phyloP scores from a whole-genome alignment of 805 yeast species.

The Candida bentonensis region DNA sequence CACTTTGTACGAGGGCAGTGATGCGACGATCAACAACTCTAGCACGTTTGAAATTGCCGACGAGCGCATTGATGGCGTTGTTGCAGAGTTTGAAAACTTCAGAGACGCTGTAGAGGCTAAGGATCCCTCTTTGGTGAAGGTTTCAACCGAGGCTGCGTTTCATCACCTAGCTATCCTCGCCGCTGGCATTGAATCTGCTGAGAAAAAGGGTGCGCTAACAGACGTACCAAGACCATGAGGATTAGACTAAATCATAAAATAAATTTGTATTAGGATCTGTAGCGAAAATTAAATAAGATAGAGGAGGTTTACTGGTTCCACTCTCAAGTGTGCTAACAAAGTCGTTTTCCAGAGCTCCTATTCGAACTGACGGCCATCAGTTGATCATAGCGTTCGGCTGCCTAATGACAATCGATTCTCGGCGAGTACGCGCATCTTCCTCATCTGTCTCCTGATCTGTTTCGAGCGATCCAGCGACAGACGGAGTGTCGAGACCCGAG shows the following conservation, averaged over 20 bases:
- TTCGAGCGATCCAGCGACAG: neutral
- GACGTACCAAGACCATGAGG: too few relatives aligned
- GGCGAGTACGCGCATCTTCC: neutral
- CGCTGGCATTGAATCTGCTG: constrained; percentile 65
- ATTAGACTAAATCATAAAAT: too few relatives aligned
- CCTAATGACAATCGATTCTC: neutral
- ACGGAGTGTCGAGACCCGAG: neutral
- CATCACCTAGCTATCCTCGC: constrained; percentile 86
- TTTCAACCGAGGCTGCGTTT: constrained; percentile 68
- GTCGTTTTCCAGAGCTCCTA: too few relatives aligned
- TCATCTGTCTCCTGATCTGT: neutral
- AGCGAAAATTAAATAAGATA: too few relatives aligned
- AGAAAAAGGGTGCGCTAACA: constrained; percentile 22
- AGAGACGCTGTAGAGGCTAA: constrained; percentile 42
- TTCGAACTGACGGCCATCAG: too few relatives aligned
- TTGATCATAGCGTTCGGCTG: too few relatives aligned
- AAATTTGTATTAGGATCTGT: too few relatives aligned
- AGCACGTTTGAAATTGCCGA: constrained; percentile 9
- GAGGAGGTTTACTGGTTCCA: too few relatives aligned
- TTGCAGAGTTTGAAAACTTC: constrained; percentile 40
- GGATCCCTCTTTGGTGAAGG: constrained; percentile 42
- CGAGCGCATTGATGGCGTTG: constrained; percentile 41
- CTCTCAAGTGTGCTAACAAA: too few relatives aligned
- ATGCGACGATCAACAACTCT: constrained; percentile 18
- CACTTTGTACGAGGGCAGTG: constrained; percentile 15